Evolutionary conservation across 768 basidiomycete genomes (phyloP).

Genomic region (Cystobasidium onofrii): DNA sequence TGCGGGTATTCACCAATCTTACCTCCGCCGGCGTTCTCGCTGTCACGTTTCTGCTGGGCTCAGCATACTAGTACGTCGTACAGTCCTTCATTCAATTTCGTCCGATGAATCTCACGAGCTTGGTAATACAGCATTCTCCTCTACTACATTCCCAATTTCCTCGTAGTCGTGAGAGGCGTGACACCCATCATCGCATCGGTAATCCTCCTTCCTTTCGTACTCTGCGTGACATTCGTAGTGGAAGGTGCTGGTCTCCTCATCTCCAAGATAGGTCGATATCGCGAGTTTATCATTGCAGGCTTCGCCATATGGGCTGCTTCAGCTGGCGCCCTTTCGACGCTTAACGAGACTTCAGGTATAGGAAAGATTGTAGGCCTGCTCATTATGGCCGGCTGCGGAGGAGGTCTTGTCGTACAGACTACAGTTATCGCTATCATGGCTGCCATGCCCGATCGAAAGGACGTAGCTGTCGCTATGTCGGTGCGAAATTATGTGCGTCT

Average conservation of each 20-base stretch:
- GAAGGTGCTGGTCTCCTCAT: conserved; percentile 35
- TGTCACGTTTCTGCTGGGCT: conserved; percentile 14
- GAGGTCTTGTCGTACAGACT: conserved; percentile 15
- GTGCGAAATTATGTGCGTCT: conserved; percentile 14
- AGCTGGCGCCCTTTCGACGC: conserved; percentile 62
- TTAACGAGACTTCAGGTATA: conserved; percentile 51
- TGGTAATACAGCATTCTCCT: conserved; percentile 30
- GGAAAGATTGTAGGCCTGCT: conserved; percentile 57
- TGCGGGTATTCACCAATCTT: conserved; percentile 18
- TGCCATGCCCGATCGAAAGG: conserved; percentile 8
- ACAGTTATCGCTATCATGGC: conserved; percentile 24
- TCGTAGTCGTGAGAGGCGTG: conserved; percentile 63
- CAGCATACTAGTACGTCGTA: conserved; percentile 12
- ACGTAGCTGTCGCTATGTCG: conserved; percentile 8
- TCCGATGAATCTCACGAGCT: too few species aligned
- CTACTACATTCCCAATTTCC: conserved; percentile 64
- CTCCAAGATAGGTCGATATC: conserved; percentile 46
- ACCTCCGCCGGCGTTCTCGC: conserved; percentile 11
- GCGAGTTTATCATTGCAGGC: conserved; percentile 58
- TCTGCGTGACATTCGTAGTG: conserved; percentile 45
- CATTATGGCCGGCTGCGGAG: conserved; percentile 47
- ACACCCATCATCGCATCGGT: conserved; percentile 59
- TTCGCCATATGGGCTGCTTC: conserved; percentile 64
- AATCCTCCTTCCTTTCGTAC: conserved; percentile 62
- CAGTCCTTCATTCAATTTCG: not conserved